phyloP scores from a whole-genome alignment of 78 protist species.

The Anaeramoeba ignava region DNA sequence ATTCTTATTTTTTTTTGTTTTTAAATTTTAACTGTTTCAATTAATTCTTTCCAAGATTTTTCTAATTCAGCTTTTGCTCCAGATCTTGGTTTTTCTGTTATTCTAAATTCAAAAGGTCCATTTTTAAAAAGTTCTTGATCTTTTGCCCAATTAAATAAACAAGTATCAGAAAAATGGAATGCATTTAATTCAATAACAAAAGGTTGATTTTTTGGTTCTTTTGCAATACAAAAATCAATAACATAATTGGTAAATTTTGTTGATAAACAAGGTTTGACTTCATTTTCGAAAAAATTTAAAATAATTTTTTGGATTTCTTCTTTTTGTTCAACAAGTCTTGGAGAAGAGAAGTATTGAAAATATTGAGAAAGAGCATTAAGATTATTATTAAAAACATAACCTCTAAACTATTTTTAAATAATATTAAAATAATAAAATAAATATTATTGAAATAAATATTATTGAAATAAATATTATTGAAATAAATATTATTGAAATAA shows the following conservation, averaged over 20 bases:
- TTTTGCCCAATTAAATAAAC: not conserved
- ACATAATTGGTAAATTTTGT: not conserved
- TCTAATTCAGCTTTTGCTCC: not conserved
- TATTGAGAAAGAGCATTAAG: not conserved
- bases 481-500: no score
- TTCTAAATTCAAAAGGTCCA: slow-evolving; percentile 1
- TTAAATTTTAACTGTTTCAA: not conserved
- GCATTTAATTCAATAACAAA: slow-evolving; percentile 3
- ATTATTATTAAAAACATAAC: not conserved
- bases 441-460: no score
- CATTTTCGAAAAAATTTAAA: not conserved
- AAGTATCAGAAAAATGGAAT: not conserved
- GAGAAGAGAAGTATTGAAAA: not conserved
- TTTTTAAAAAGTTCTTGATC: not conserved
- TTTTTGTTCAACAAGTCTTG: not conserved
- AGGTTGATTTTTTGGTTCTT: not conserved
- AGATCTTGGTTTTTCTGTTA: not conserved
- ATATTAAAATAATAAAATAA: no score
- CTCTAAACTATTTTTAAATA: no score
- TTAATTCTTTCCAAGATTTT: not conserved
- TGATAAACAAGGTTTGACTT: not conserved
- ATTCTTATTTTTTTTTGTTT: no score
- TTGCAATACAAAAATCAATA: not conserved
- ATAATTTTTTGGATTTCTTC: not conserved
- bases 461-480: no score